Base-by-base conservation (phyloP, 2,329 filamentous ascomycete genomes). In the Rutstroemia sp. region DNA sequence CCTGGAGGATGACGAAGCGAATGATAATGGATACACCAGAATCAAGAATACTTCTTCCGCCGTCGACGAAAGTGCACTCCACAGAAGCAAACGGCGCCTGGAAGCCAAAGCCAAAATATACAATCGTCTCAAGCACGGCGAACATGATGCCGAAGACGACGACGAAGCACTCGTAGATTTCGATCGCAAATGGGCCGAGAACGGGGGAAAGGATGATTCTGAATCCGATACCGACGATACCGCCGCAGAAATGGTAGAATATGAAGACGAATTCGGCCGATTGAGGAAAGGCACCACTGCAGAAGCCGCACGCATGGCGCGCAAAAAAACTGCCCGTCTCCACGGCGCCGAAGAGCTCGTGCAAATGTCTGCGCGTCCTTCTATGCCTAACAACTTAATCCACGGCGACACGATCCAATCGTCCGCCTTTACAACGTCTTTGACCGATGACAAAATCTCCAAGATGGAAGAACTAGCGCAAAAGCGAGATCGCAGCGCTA, bases 221-320 rank as follows among this genome's bases (percentile, higher is more conserved):
- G 25, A 21, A 30, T 56, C 42, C n/a, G 56, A 58, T 50, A 49
- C 67, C 19, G 84, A 89, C 60, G 73, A 76, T 57, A 74, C 75
- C 14, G 71, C 64, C 3, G 57, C 68, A 61, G 86, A 91, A 54
- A 71, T 88, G n/a, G 75, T 97, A 5, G 92, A 96, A 63, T 95
- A 89, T 69, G 80, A 87, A 52, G 94, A 99, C 71, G 94, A 97
- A 67, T 96, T 95, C 68, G 94, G 94, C 2, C 86, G 94, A n/a
- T 80, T 85, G 14, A 78, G 92, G 3, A 82, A 75, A 45, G 88
- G 87, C 17, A 92, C 89, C 0, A 80, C 80, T 48, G 80, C 83
- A 4, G 82, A 94, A 60, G 84, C 81, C 16, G 79, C 82, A 42
- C 79, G 79, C 6, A 78, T 87, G 63, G 79, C 87, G 62, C 79